A percentile compares a stretch with the other conserved stretches of the same genome.
Evolutionary conservation across 1,284 basidiomycete species (phyloP).

Genomic region (Gomphus bonarii): DNA sequence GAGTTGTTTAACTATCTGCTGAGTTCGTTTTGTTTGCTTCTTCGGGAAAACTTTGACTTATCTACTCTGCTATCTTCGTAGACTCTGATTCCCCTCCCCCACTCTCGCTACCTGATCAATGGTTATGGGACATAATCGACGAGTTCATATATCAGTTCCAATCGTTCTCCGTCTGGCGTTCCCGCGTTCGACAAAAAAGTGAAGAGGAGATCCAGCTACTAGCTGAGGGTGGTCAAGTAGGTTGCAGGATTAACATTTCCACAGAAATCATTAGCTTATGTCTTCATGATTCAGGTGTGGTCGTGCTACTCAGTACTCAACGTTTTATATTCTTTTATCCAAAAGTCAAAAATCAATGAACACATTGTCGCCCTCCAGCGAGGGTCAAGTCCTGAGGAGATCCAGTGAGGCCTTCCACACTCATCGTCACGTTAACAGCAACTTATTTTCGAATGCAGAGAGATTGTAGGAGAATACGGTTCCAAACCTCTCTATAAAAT

Average conservation of each 20-base stretch:
- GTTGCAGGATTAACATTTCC: constrained; percentile 13
- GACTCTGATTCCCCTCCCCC: constrained; percentile 91
- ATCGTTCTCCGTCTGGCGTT: constrained; percentile 88
- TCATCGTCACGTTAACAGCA: neutral
- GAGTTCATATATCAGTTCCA: constrained; percentile 99
- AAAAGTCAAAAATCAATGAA: constrained; percentile 94
- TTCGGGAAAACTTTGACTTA: neutral
- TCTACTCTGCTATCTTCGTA: constrained; percentile 20
- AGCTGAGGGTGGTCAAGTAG: constrained; percentile 64
- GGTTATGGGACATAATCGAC: constrained; percentile 99
- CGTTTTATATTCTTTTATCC: constrained; percentile 95
- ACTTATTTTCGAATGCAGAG: constrained; percentile 31
- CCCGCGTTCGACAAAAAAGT: constrained; percentile 75
- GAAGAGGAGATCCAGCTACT: constrained; percentile 85
- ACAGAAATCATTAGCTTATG: constrained; percentile 3
- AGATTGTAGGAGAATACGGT: constrained; percentile 89
- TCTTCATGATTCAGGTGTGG: constrained; percentile 57
- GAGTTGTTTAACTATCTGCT: constrained; percentile 95
- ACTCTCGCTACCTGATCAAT: constrained; percentile 91
- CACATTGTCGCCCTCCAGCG: constrained; percentile 77
- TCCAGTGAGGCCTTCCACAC: constrained; percentile 44
- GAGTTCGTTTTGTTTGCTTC: constrained; percentile 33
- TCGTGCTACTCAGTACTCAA: constrained; percentile 96
- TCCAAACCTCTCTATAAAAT: constrained; percentile 84
- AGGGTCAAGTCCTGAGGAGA: constrained; percentile 75